Conservation (phyloP, 1,139 yeast genomes). For the Pichia inconspicua region DNA sequence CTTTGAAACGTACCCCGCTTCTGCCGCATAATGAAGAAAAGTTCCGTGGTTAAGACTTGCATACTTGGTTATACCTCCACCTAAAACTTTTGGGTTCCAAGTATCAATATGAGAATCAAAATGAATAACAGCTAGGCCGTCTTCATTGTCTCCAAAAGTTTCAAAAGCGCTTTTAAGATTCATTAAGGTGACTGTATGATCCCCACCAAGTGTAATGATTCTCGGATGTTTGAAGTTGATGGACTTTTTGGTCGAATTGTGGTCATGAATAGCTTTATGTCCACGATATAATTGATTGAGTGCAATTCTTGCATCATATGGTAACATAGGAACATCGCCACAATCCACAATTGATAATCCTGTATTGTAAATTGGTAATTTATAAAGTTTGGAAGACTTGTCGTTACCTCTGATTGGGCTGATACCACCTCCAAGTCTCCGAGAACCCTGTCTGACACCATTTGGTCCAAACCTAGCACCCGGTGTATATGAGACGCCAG, state of each 20-base stretch:
- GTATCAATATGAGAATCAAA: conserved; percentile 56
- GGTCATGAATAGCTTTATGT: conserved; percentile 39
- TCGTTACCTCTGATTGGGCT: conserved; percentile 31
- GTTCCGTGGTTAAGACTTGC: conserved; percentile 50
- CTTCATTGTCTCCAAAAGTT: conserved; percentile 25
- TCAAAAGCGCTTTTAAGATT: conserved; percentile 44
- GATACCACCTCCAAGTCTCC: conserved; percentile 34
- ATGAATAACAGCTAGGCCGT: conserved; percentile 43
- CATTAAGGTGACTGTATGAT: conserved; percentile 48
- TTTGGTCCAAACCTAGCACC: conserved; percentile 49
- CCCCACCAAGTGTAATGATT: conserved; percentile 51
- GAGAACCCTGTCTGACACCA: conserved; percentile 35
- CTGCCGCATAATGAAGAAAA: conserved; percentile 51
- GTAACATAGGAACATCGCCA: conserved; percentile 51
- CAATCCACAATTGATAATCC: conserved; percentile 41
- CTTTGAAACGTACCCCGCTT: conserved; percentile 41
- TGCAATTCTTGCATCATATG: conserved; percentile 47
- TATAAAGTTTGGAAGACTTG: conserved; percentile 24
- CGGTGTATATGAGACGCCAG: conserved; percentile 42
- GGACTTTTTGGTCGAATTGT: conserved; percentile 16
- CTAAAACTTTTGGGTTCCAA: conserved; percentile 49
- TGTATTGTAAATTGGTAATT: conserved; percentile 23
- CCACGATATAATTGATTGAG: conserved; percentile 48
- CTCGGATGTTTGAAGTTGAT: conserved; percentile 21
- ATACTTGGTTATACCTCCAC: conserved; percentile 46